These are phyloP conservation scores for Saprolegnia parasitica DNA, from an alignment of 352 stramenopile genomes.

Conservation along the genomic window DNA sequence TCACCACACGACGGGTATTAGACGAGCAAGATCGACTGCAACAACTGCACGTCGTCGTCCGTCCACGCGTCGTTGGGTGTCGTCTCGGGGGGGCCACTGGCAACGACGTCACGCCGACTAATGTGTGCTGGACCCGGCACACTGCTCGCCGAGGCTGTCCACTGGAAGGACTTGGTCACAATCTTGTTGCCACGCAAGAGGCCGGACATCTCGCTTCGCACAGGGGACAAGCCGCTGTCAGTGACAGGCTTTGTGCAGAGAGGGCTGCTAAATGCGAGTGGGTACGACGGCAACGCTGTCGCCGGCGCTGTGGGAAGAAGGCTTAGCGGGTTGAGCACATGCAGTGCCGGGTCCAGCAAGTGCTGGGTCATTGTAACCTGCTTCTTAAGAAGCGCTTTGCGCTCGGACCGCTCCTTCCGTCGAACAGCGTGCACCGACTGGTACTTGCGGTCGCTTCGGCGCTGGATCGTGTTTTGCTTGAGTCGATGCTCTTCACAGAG, in stretches of 20 bases:
- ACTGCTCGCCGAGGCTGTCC: too few relatives aligned
- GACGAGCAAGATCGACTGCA: slow-evolving; percentile 63
- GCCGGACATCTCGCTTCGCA: slow-evolving; percentile 32
- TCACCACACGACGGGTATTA: slow-evolving; percentile 29
- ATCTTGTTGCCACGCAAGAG: slow-evolving; percentile 6
- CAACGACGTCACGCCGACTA: slow-evolving; percentile 30
- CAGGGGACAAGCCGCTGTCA: slow-evolving; percentile 45
- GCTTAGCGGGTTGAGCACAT: slow-evolving; percentile 49
- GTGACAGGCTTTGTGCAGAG: slow-evolving; percentile 51
- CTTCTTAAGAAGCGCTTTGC: slow-evolving; percentile 71
- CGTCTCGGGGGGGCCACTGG: slow-evolving; percentile 45
- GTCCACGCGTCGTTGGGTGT: slow-evolving; percentile 54
- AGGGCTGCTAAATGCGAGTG: slow-evolving; percentile 25
- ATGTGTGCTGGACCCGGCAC: neutral
- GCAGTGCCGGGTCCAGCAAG: neutral
- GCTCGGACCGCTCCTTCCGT: slow-evolving; percentile 69
- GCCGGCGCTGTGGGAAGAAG: slow-evolving; percentile 42
- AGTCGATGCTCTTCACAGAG: slow-evolving; percentile 79
- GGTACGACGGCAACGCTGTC: slow-evolving; percentile 4
- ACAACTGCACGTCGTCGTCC: slow-evolving; percentile 76
- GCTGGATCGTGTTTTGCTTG: slow-evolving; percentile 83
- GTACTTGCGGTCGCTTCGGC: slow-evolving; percentile 80
- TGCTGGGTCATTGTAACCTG: slow-evolving; percentile 30
- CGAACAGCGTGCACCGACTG: slow-evolving; percentile 78
- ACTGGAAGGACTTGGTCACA: neutral